Percentiles rank a stretch among this genome's conserved stretches.
Conservation (phyloP, 805 yeast genomes). For the Wickerhamomyces bisporus region DNA sequence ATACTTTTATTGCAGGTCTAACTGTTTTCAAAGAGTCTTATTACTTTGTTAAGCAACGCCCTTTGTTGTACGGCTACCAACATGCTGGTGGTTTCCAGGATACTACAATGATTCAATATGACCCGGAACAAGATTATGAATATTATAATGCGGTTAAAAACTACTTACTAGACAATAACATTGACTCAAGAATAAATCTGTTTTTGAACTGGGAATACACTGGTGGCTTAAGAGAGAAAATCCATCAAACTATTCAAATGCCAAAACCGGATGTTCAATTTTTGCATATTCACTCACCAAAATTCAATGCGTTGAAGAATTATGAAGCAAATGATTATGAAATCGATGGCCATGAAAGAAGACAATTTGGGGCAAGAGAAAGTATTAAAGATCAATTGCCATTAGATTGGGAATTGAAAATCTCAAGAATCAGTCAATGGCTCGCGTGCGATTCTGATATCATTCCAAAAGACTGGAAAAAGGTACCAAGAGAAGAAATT, state of each 20-base stretch:
- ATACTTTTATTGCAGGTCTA: constrained; percentile 48
- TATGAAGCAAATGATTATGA: constrained; percentile 17
- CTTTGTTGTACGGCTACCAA: constrained; percentile 20
- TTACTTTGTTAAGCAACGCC: constrained; percentile 24
- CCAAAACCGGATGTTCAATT: constrained; percentile 24
- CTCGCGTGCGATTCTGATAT: constrained; percentile 24
- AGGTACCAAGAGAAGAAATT: constrained; percentile 13
- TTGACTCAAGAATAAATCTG: constrained; percentile 20
- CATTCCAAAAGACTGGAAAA: constrained; percentile 23
- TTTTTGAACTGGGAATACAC: constrained; percentile 20
- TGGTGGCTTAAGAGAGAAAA: constrained; percentile 15
- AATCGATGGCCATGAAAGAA: constrained; percentile 20
- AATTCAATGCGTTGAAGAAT: constrained; percentile 23
- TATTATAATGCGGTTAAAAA: constrained; percentile 18
- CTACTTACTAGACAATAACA: constrained; percentile 13
- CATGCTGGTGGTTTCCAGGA: constrained; percentile 23
- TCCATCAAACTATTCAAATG: constrained; percentile 10
- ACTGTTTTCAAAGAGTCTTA: constrained; percentile 20
- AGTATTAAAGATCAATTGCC: constrained; percentile 18
- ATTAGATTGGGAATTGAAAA: constrained; percentile 24
- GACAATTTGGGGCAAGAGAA: constrained; percentile 25
- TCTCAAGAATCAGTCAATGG: constrained; percentile 24
- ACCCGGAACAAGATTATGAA: constrained; percentile 23
- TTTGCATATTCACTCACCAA: constrained; percentile 25
- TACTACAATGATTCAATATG: constrained; percentile 25